A percentile compares a stretch with the other conserved stretches of the same genome.
These are phyloP conservation scores for Collybia mongolica DNA, from an alignment of 768 basidiomycete genomes.

Conservation along the genomic window DNA sequence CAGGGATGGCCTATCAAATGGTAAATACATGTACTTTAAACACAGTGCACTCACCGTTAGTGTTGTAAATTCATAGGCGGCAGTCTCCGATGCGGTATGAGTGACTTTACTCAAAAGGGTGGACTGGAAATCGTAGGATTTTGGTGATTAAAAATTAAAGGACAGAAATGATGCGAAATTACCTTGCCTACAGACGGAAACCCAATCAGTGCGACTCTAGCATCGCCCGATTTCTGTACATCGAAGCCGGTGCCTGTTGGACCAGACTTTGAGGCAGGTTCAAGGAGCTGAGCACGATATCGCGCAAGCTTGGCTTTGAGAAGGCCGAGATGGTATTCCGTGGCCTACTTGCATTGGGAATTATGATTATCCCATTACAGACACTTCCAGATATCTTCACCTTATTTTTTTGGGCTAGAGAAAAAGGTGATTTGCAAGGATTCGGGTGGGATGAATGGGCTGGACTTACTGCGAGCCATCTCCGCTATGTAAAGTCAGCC, in stretches of 20 bases:
- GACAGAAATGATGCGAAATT: slow-evolving; percentile 4
- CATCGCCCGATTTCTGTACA: slow-evolving; percentile 81
- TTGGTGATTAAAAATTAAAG: not conserved
- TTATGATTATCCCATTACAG: slow-evolving; percentile 5
- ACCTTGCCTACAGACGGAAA: slow-evolving; percentile 96
- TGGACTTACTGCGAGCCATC: slow-evolving; percentile 88
- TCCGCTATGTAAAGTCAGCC: slow-evolving; percentile 66
- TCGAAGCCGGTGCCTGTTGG: slow-evolving; percentile 85
- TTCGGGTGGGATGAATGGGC: not conserved
- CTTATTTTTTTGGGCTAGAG: slow-evolving; percentile 92
- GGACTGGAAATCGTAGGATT: slow-evolving; percentile 46
- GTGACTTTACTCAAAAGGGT: slow-evolving; percentile 92
- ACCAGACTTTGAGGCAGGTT: slow-evolving; percentile 83
- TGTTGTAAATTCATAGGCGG: slow-evolving; percentile 95
- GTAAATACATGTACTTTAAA: slow-evolving; percentile 7
- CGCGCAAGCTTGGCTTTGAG: slow-evolving; percentile 94
- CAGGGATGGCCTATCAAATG: slow-evolving; percentile 79
- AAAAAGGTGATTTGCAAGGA: slow-evolving; percentile 2
- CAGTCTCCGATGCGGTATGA: slow-evolving; percentile 83
- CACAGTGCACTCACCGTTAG: slow-evolving; percentile 55
- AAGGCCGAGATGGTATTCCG: slow-evolving; percentile 91
- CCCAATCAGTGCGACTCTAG: slow-evolving; percentile 88
- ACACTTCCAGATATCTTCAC: slow-evolving; percentile 32
- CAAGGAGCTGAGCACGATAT: slow-evolving; percentile 92
- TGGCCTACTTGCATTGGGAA: slow-evolving; percentile 56